Conservation (phyloP, 352 stramenopile species). For the Globisporangium camurandrum region DNA sequence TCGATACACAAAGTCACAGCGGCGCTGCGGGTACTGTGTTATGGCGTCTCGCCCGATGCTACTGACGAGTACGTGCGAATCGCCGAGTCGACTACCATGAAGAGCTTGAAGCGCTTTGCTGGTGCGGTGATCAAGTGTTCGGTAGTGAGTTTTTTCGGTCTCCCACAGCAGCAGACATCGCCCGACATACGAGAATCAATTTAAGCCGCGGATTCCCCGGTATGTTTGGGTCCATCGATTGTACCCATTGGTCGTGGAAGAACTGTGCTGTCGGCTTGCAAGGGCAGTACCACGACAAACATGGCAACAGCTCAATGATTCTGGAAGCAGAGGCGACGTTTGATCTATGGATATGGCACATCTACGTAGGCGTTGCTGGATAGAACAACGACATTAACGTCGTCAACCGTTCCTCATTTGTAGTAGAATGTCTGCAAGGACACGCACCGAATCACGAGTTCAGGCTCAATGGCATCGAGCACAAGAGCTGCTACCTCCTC, state of each 20-base stretch:
- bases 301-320: neutral
- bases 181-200: conserved; percentile 1
- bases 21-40: conserved; percentile 12
- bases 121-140: conserved; percentile 7
- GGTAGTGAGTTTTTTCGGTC: conserved; percentile 11
- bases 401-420: conserved; percentile 17
- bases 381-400: conserved; percentile 30
- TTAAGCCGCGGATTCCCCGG: conserved; percentile 11
- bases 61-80: conserved; percentile 11
- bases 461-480: conserved; percentile 7
- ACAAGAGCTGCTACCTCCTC: conserved; percentile 16
- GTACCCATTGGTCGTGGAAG: conserved; percentile 21
- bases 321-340: conserved; percentile 14
- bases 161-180: conserved; percentile 11
- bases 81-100: conserved; percentile 8
- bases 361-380: conserved; percentile 10
- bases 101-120: conserved; percentile 7
- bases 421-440: neutral
- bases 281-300: conserved; percentile 11
- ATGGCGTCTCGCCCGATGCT: conserved; percentile 7
- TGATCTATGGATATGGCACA: conserved; percentile 21
- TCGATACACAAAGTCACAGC: conserved; percentile 14
- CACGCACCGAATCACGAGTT: neutral
- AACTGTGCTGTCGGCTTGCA: conserved; percentile 14
- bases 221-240: conserved; percentile 21